Base-by-base conservation (phyloP, 2,329 filamentous ascomycete species). In the Penicillium sp. region DNA sequence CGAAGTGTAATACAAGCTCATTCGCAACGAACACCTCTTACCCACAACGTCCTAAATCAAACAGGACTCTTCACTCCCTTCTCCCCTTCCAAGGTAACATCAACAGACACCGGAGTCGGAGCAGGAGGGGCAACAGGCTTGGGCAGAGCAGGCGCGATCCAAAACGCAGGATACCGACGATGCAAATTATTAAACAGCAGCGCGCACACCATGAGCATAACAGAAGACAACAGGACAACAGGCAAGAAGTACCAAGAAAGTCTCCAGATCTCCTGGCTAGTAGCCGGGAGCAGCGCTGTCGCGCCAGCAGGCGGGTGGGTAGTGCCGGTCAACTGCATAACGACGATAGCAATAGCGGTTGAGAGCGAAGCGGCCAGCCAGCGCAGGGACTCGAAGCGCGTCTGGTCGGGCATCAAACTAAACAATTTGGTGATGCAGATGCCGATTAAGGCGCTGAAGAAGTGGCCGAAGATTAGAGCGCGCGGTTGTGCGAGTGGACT, bases 271-370 rank as follows among this genome's bases (percentile, higher is more conserved):
- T 68, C 59, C 16, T 62, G 35, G 37, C 66, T 59, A 4, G 66
- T 67, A 11, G 70, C 68, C 0, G 70, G 68, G 16, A 71, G 67
- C 29, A 72, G 56, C 16, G 66, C 70, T 9, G 70, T 72, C 8
- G 70, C 70, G 35, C 69, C 70, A n/a, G 70, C 70, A 40, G 70
- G 70, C 7, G 70, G 69, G 43, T 73, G 71, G 1, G 65, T 68
- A 6, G 69, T 72, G 8, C 67, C 63, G 1, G 70, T 72, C 44
- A 72, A 55, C 42, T 70, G 66, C 71, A 72, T 72, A 5, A 69
- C 68, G 11, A 70, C 62, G 20, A 69, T 64, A 2, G 66, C 64
- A 13, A 62, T 38, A 1, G 67, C 61, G 0, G 65, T 66, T 1
- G 66, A 70, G n/a, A 72, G 60, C 1, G 69, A 68, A 10, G 68